Evolutionary conservation across 257 asterid genomes (phyloP).

Genomic region (Rhazya stricta): DNA sequence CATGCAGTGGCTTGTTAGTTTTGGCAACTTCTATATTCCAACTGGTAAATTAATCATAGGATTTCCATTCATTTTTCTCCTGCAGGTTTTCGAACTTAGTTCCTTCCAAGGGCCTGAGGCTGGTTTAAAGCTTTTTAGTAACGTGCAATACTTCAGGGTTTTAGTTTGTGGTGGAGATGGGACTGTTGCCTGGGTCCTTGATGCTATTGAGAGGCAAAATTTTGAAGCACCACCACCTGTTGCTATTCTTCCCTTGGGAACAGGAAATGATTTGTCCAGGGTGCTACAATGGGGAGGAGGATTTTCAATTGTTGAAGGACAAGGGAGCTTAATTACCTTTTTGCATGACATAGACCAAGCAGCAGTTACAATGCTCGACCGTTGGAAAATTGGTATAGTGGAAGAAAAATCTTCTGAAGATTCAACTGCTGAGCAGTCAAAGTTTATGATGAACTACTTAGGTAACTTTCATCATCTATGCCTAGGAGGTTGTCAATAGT

Average conservation of each 20-base stretch:
- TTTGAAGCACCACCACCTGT: slow-evolving; percentile 84
- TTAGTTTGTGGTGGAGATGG: slow-evolving; percentile 95
- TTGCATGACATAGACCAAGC: slow-evolving; percentile 67
- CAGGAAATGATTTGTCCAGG: slow-evolving; percentile 86
- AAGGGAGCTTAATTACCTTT: slow-evolving; percentile 68
- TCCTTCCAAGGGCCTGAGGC: slow-evolving; percentile 78
- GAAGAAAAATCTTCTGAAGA: slow-evolving; percentile 43
- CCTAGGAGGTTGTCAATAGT: no score
- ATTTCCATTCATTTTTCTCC: slow-evolving; percentile 1
- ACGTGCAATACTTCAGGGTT: slow-evolving; percentile 62
- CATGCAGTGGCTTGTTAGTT: no score
- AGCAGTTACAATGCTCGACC: slow-evolving; percentile 82
- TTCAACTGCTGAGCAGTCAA: slow-evolving; percentile 43
- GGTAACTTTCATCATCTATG: slow-evolving; percentile 38
- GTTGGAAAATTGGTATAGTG: slow-evolving; percentile 66
- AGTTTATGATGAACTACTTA: slow-evolving; percentile 86
- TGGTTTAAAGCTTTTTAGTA: slow-evolving; percentile 63
- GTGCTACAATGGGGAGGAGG: slow-evolving; percentile 85
- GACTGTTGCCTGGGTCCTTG: slow-evolving; percentile 89
- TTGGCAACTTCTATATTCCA: no score
- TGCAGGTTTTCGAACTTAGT: slow-evolving; percentile 66
- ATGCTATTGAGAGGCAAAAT: slow-evolving; percentile 64
- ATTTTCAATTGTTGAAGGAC: slow-evolving; percentile 64
- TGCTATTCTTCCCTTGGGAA: slow-evolving; percentile 81
- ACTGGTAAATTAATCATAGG: no score